Percentiles rank a stretch among this genome's conserved stretches.
These are phyloP conservation scores for Corylus americana DNA, from an alignment of 306 rosid species.

Conservation along the genomic window DNA sequence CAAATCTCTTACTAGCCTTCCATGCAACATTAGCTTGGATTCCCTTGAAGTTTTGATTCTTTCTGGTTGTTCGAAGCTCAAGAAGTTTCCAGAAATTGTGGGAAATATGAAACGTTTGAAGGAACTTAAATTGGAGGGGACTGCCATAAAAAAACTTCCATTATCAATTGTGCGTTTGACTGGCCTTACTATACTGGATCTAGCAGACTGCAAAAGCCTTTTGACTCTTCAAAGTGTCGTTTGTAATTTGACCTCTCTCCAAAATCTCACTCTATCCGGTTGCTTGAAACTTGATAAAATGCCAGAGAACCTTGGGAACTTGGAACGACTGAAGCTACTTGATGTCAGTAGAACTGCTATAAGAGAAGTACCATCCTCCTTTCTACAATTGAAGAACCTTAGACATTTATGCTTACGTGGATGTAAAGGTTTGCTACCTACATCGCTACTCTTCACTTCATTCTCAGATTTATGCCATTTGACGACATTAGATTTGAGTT, in stretches of 20 bases:
- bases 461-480: neutral
- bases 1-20: neutral
- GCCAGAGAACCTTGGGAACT: neutral
- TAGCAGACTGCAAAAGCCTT: slow-evolving; percentile 18
- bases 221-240: slow-evolving; percentile 17
- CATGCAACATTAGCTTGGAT: neutral
- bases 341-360: too few relatives aligned
- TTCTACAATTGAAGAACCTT: neutral
- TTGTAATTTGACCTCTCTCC: slow-evolving; percentile 16
- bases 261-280: neutral
- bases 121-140: slow-evolving; percentile 15
- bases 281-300: too few relatives aligned
- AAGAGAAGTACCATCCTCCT: neutral
- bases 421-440: neutral
- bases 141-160: slow-evolving; percentile 16
- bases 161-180: slow-evolving; percentile 10
- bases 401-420: neutral
- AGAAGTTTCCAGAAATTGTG: too few relatives aligned
- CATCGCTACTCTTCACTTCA: neutral
- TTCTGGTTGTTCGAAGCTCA: too few relatives aligned
- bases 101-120: too few relatives aligned
- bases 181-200: neutral
- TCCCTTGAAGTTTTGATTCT: neutral
- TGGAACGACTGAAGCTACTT: neutral
- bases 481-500: too few relatives aligned